These are phyloP conservation scores for Ustanciosporium gigantosporum DNA, from an alignment of 1,284 basidiomycete species.

Conservation along the genomic window DNA sequence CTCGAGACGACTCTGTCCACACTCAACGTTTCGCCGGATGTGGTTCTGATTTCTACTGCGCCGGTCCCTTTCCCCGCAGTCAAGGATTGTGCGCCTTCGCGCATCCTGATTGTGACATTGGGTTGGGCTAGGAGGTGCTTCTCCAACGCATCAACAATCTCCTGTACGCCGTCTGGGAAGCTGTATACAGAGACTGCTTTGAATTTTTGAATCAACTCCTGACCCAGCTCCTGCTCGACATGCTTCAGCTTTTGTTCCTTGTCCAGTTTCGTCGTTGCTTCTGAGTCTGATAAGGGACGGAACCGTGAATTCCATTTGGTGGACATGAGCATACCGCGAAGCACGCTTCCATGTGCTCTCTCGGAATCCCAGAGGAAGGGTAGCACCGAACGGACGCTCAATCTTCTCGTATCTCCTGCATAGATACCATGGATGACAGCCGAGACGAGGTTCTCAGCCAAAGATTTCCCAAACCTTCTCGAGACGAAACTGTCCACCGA, in stretches of 20 bases:
- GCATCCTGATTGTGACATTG: slow-evolving; percentile 70
- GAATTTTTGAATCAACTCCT: slow-evolving; percentile 65
- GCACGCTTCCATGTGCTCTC: slow-evolving; percentile 71
- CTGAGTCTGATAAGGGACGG: slow-evolving; percentile 8
- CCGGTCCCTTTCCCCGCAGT: background rate
- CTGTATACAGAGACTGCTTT: slow-evolving; percentile 75
- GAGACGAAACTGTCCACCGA: slow-evolving; percentile 78
- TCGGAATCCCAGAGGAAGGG: slow-evolving; percentile 74
- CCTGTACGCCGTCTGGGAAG: slow-evolving; percentile 76
- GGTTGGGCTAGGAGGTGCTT: slow-evolving; percentile 63
- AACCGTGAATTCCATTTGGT: slow-evolving; percentile 32
- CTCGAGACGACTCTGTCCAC: slow-evolving; percentile 62
- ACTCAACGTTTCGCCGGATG: slow-evolving; percentile 7
- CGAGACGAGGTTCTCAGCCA: slow-evolving; percentile 77
- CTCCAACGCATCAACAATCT: slow-evolving; percentile 70
- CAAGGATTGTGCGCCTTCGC: slow-evolving; percentile 61
- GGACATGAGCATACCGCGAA: slow-evolving; percentile 69
- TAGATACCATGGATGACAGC: slow-evolving; percentile 92
- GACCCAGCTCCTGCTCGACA: slow-evolving; percentile 63
- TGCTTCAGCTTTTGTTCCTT: slow-evolving; percentile 21
- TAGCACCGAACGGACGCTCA: slow-evolving; percentile 79
- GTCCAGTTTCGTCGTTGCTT: slow-evolving; percentile 11
- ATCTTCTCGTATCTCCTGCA: slow-evolving; percentile 75
- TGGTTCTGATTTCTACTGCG: slow-evolving; percentile 64
- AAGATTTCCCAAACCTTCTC: slow-evolving; percentile 73